Conservation (phyloP, 768 basidiomycete species). For the Ramaria rubella region DNA sequence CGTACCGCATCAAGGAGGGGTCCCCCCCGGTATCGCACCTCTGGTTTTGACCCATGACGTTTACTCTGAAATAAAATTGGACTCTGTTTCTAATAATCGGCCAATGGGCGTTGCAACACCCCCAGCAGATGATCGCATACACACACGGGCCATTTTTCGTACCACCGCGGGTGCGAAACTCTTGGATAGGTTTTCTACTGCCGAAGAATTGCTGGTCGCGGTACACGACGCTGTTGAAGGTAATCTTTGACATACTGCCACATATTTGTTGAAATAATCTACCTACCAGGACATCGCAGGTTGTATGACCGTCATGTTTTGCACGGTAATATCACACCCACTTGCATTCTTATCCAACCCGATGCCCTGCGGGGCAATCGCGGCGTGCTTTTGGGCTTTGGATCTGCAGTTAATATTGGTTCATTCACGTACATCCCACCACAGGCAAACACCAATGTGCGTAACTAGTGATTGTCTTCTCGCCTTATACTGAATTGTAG, state of each 20-base stretch:
- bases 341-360: background rate
- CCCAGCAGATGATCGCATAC: background rate
- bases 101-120: background rate
- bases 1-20: too few species aligned
- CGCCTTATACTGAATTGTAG: background rate
- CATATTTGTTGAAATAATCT: background rate
- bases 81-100: background rate
- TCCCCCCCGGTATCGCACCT: background rate
- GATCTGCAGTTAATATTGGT: background rate
- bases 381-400: background rate
- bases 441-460: background rate
- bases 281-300: background rate
- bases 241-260: background rate
- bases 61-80: background rate
- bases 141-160: background rate
- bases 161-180: background rate
- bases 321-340: background rate
- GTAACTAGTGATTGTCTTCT: background rate
- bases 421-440: background rate
- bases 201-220: background rate
- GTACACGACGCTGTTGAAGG: background rate
- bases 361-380: background rate
- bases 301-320: background rate
- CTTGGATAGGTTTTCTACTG: background rate
- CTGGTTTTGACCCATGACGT: background rate